These are phyloP conservation scores for Pestalotiopsis fici DNA, from an alignment of 2,329 filamentous ascomycete species.

Conservation along the genomic window DNA sequence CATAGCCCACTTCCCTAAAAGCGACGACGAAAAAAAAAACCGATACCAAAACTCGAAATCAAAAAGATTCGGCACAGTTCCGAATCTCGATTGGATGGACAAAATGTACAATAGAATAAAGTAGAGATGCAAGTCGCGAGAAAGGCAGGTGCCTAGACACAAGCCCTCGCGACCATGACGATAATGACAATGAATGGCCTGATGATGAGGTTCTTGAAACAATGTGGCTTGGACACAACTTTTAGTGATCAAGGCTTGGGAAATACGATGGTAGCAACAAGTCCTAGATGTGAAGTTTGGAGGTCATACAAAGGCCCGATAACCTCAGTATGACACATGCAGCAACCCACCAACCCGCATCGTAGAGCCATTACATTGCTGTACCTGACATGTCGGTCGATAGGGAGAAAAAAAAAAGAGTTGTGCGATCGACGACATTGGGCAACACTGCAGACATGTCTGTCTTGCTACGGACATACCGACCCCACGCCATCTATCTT, in stretches of 20 bases:
- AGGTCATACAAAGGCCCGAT: neutral
- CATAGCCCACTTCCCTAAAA: neutral
- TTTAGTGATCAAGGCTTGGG: neutral
- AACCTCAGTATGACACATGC: neutral
- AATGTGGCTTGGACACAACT: conserved; percentile 4
- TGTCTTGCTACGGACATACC: no score
- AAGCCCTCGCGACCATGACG: neutral
- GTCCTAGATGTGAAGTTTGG: neutral
- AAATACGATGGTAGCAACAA: neutral
- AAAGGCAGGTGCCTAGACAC: neutral
- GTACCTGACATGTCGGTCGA: neutral
- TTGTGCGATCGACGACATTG: no score
- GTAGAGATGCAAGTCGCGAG: neutral
- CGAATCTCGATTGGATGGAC: neutral
- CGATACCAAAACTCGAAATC: neutral
- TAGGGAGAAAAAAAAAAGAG: neutral
- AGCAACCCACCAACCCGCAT: neutral
- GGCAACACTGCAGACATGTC: no score
- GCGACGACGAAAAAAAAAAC: neutral
- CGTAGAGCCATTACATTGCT: neutral
- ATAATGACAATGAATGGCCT: conserved; percentile 4
- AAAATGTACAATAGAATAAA: neutral
- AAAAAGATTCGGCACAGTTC: neutral
- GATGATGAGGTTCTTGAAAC: neutral
- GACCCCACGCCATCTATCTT: no score